Percentiles rank a stretch among this genome's conserved stretches.
Evolutionary conservation across 176 grass and related monocot genomes (phyloP).

Genomic region (Paspalum notatum): DNA sequence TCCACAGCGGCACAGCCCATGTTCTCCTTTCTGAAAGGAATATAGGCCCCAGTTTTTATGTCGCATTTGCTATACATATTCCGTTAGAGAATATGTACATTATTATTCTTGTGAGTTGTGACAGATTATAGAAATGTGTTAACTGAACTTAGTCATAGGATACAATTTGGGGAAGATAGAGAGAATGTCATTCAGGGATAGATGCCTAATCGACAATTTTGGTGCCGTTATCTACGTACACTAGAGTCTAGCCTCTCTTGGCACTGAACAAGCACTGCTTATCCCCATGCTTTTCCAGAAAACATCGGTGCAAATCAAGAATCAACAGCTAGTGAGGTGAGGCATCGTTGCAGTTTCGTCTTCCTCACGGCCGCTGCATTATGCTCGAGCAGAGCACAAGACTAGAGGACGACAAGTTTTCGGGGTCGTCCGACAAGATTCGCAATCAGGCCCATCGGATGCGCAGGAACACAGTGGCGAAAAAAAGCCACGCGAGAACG

Average conservation of each 20-base stretch:
- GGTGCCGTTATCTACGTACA: neutral
- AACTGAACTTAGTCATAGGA: conserved; percentile 5
- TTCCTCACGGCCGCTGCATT: conserved; percentile 19
- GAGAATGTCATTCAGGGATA: neutral
- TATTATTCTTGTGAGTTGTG: neutral
- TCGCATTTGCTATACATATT: neutral
- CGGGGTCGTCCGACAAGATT: conserved; percentile 40
- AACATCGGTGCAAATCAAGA: neutral
- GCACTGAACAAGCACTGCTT: conserved; percentile 13
- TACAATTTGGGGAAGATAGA: neutral
- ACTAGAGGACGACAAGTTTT: conserved; percentile 23
- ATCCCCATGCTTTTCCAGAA: neutral
- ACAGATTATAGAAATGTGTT: neutral
- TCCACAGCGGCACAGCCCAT: conserved; percentile 26
- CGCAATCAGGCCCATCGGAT: conserved; percentile 33
- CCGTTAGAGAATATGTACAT: conserved; percentile 1
- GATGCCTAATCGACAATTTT: neutral
- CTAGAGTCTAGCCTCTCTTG: neutral
- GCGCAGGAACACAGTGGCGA: conserved; percentile 13
- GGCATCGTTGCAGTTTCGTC: conserved; percentile 30
- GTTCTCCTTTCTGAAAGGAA: conserved; percentile 16
- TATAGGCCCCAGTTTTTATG: neutral
- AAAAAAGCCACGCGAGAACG: conserved; percentile 48
- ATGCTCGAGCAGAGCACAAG: conserved; percentile 25
- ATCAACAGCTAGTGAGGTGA: conserved; percentile 5